Conservation (phyloP, 768 basidiomycete species). For the Trametes maxima region DNA sequence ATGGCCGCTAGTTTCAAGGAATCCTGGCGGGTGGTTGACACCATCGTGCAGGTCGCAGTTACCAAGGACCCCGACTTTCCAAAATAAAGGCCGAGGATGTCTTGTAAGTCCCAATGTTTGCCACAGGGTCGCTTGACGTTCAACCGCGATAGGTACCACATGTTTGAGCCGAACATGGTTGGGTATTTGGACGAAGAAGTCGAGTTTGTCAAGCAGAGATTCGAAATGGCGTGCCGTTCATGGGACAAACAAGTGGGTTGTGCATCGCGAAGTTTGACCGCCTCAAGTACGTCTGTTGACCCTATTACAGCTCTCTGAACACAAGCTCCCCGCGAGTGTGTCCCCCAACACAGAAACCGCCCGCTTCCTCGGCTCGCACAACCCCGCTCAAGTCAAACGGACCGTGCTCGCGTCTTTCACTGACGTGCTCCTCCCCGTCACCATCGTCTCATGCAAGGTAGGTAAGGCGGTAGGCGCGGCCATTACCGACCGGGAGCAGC, state of each 20-base stretch:
- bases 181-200: slow-evolving; percentile 96
- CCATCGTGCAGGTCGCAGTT: slow-evolving; percentile 59
- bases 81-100: slow-evolving; percentile 75
- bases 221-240: slow-evolving; percentile 72
- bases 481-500: slow-evolving; percentile 66
- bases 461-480: slow-evolving; percentile 65
- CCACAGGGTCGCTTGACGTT: not conserved
- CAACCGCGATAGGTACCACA: slow-evolving; percentile 65
- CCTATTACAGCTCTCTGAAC: slow-evolving; percentile 27
- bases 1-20: slow-evolving; percentile 90
- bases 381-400: slow-evolving; percentile 90
- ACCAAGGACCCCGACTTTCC: slow-evolving; percentile 46
- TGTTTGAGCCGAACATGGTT: slow-evolving; percentile 98
- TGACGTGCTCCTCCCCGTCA: slow-evolving; percentile 88
- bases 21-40: slow-evolving; percentile 83
- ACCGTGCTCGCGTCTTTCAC: slow-evolving; percentile 93
- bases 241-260: slow-evolving; percentile 77
- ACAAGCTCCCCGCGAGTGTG: slow-evolving; percentile 20
- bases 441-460: slow-evolving; percentile 84
- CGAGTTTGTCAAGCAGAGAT: slow-evolving; percentile 72
- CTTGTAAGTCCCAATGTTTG: slow-evolving; percentile 53
- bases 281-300: not conserved
- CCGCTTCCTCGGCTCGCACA: slow-evolving; percentile 81
- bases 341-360: slow-evolving; percentile 32
- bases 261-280: not conserved